These are phyloP conservation scores for Tagetes erecta DNA, from an alignment of 129 eudicot species.

Conservation along the genomic window DNA sequence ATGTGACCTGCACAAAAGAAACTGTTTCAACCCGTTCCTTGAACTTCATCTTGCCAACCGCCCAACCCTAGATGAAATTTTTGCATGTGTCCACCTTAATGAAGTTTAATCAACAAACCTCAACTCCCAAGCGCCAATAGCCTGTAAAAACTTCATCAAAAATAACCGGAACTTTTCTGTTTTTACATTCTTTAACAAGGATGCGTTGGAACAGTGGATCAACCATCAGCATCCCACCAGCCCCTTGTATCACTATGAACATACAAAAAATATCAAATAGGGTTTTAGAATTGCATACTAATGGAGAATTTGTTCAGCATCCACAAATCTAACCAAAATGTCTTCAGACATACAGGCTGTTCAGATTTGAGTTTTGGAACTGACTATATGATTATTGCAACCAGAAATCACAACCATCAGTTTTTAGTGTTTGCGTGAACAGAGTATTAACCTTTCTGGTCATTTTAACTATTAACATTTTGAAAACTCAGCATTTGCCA, in stretches of 20 bases:
- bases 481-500: neutral
- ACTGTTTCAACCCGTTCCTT: constrained; percentile 1
- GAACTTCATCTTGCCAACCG: neutral
- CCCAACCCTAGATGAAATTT: neutral
- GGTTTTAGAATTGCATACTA: neutral
- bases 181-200: constrained; percentile 75
- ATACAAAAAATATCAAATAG: neutral
- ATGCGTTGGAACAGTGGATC: constrained; percentile 91
- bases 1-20: neutral
- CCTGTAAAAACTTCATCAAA: constrained; percentile 98
- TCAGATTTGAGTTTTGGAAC: neutral
- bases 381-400: neutral
- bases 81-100: neutral
- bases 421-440: neutral
- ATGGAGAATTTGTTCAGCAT: neutral
- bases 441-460: neutral
- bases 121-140: constrained; percentile 96
- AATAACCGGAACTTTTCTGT: constrained; percentile 76
- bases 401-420: neutral
- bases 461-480: neutral
- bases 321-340: neutral
- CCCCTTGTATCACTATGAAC: constrained; percentile 79
- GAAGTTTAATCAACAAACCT: constrained; percentile 48
- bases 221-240: constrained; percentile 96
- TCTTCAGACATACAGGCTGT: neutral